These are phyloP conservation scores for Cucurbita argyrosperma DNA, from an alignment of 306 rosid genomes.

Conservation along the genomic window DNA sequence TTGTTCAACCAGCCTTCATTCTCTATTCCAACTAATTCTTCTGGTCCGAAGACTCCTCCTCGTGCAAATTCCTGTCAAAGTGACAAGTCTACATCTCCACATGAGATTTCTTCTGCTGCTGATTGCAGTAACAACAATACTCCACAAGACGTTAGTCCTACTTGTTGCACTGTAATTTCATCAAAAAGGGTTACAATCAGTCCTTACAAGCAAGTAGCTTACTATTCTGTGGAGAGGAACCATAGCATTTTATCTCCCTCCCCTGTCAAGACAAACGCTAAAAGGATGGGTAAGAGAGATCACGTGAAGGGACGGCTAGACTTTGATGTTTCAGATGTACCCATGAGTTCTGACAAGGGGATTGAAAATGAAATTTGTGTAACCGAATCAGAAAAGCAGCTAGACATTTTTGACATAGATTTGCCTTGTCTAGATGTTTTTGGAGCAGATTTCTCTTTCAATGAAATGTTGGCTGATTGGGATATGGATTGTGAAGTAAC, in stretches of 20 bases:
- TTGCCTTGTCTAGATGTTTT: constrained; percentile 40
- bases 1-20: constrained; percentile 43
- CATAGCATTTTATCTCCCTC: constrained; percentile 46
- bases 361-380: constrained; percentile 23
- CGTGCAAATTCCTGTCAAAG: constrained; percentile 33
- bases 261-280: constrained; percentile 28
- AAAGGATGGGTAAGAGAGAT: constrained; percentile 40
- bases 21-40: constrained; percentile 24
- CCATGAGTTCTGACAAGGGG: constrained; percentile 16
- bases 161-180: constrained; percentile 55
- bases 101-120: constrained; percentile 28
- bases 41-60: constrained; percentile 48
- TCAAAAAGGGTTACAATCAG: constrained; percentile 69
- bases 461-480: constrained; percentile 48
- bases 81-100: constrained; percentile 39
- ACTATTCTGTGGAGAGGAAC: constrained; percentile 40
- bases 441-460: constrained; percentile 50
- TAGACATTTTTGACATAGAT: constrained; percentile 38
- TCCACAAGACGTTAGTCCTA: constrained; percentile 26
- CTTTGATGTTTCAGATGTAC: constrained; percentile 38
- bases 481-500: constrained; percentile 40
- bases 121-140: constrained; percentile 20
- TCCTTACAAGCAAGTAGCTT: constrained; percentile 49
- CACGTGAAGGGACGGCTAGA: constrained; percentile 66
- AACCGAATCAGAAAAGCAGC: constrained; percentile 35